Conservation (phyloP, 148 eudicot species). For the Fallopia convolvulus region DNA sequence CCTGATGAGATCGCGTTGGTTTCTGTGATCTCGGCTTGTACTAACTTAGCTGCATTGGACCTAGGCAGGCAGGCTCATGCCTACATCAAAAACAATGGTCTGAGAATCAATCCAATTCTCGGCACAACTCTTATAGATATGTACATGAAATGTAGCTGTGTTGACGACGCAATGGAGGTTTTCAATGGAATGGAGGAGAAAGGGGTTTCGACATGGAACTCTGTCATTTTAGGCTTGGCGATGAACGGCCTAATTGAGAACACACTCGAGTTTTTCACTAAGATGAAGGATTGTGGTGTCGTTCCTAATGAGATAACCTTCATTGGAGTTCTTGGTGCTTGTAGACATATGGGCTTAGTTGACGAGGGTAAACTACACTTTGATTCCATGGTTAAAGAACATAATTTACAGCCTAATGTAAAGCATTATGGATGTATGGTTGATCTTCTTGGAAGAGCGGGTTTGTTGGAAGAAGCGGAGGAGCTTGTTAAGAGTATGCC, state of each 20-base stretch:
- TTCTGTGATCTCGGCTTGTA: constrained; percentile 59
- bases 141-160: constrained; percentile 72
- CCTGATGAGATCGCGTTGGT: constrained; percentile 65
- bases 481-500: constrained; percentile 58
- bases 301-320: constrained; percentile 65
- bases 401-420: constrained; percentile 51
- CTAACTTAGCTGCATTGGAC: constrained; percentile 45
- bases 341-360: constrained; percentile 65
- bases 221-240: constrained; percentile 54
- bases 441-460: constrained; percentile 68
- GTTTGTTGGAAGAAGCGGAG: constrained; percentile 65
- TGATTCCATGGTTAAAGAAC: constrained; percentile 34
- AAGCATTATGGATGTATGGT: constrained; percentile 83
- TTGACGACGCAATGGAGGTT: constrained; percentile 51
- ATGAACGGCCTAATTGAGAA: constrained; percentile 42
- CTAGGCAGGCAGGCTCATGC: constrained; percentile 57
- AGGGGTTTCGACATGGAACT: constrained; percentile 70
- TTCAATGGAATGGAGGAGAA: constrained; percentile 48
- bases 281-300: constrained; percentile 43
- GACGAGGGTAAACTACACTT: constrained; percentile 41
- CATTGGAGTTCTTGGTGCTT: constrained; percentile 62
- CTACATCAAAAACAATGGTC: constrained; percentile 35
- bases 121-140: constrained; percentile 71
- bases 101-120: constrained; percentile 40
- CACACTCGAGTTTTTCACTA: constrained; percentile 43